Evolutionary conservation across 805 yeast genomes (phyloP).

Genomic region (Nakazawaea populi): DNA sequence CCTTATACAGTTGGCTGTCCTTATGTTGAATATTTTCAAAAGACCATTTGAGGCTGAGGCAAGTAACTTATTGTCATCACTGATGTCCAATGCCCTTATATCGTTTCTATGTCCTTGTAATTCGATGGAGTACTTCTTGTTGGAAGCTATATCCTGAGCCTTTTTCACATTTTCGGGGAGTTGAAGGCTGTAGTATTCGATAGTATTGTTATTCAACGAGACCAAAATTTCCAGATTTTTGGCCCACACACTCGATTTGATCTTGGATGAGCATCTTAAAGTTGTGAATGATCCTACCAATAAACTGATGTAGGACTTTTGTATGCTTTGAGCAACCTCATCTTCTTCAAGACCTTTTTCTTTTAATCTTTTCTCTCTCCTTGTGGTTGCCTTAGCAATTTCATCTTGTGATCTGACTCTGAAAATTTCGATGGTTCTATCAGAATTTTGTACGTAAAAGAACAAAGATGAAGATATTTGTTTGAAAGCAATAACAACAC

Average conservation of each 20-base stretch:
- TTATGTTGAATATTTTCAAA: slow-evolving; percentile 82
- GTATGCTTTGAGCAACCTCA: slow-evolving; percentile 49
- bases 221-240: slow-evolving; percentile 49
- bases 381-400: slow-evolving; percentile 66
- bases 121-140: slow-evolving; percentile 56
- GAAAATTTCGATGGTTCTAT: slow-evolving; percentile 74
- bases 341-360: slow-evolving; percentile 64
- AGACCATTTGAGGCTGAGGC: slow-evolving; percentile 91
- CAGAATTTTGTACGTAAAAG: slow-evolving; percentile 72
- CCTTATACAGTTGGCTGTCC: slow-evolving; percentile 69
- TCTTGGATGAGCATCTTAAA: slow-evolving; percentile 58
- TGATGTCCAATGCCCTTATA: slow-evolving; percentile 74
- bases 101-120: slow-evolving; percentile 87
- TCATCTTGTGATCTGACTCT: slow-evolving; percentile 74
- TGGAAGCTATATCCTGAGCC: slow-evolving; percentile 34
- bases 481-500: slow-evolving; percentile 51
- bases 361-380: slow-evolving; percentile 69
- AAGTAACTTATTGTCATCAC: slow-evolving; percentile 72
- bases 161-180: slow-evolving; percentile 55
- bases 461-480: slow-evolving; percentile 34
- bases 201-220: slow-evolving; percentile 65
- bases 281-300: slow-evolving; percentile 63
- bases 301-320: slow-evolving; percentile 45
- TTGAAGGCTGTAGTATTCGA: slow-evolving; percentile 60
- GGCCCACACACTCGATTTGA: slow-evolving; percentile 67